Percentiles rank a stretch among this genome's conserved stretches.
phyloP scores from a whole-genome alignment of 176 grass and related monocot species.

The Hyparrhenia diplandra region DNA sequence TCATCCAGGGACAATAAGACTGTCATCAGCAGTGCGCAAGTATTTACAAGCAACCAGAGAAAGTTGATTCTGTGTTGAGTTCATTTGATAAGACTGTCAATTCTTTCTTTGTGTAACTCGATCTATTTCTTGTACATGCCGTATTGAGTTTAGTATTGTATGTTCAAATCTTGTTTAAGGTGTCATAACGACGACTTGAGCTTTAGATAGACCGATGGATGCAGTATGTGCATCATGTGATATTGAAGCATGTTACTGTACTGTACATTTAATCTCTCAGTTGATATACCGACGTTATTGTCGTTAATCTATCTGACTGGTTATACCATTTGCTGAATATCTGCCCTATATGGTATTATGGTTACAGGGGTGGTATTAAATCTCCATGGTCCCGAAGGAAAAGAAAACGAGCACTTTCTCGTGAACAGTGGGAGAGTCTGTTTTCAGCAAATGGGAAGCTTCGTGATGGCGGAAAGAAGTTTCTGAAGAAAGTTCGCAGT shows the following conservation, averaged over 20 bases:
- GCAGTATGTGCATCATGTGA: neutral
- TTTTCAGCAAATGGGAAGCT: conserved; percentile 81
- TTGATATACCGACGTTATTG: neutral
- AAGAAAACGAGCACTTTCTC: conserved; percentile 75
- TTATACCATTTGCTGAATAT: conserved; percentile 20
- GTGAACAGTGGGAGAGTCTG: conserved; percentile 54
- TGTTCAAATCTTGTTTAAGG: neutral
- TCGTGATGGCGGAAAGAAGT: conserved; percentile 80
- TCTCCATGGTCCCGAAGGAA: conserved; percentile 97
- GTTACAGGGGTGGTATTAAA: conserved; percentile 81
- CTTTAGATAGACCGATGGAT: conserved; percentile 3
- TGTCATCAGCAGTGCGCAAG: neutral
- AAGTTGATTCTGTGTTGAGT: neutral
- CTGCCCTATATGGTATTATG: neutral
- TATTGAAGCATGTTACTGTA: neutral
- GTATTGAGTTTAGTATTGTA: neutral
- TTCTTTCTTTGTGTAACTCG: neutral
- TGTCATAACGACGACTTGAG: neutral
- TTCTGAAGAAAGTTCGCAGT: conserved; percentile 95
- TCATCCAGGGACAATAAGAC: neutral
- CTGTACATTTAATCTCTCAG: neutral
- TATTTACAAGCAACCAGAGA: neutral
- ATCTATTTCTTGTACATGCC: conserved; percentile 6
- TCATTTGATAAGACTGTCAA: neutral
- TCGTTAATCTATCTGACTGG: neutral